Conservation (phyloP, 495 filamentous ascomycete genomes). For the Penicillium argentinense region DNA sequence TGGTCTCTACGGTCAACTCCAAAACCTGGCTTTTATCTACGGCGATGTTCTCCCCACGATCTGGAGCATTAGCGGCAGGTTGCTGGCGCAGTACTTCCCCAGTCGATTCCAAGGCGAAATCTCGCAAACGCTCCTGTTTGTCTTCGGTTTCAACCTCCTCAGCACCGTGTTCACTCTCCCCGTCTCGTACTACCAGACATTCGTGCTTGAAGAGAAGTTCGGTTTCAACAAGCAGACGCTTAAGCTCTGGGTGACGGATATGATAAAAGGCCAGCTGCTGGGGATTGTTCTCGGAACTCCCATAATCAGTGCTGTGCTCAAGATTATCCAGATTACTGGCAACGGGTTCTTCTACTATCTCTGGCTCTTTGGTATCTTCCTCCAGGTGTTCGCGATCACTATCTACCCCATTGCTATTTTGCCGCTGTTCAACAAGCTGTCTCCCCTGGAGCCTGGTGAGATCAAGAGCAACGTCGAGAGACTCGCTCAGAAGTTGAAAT, state of each 20-base stretch:
- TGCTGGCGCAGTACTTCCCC: slow-evolving; percentile 72
- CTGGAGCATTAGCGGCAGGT: slow-evolving; percentile 76
- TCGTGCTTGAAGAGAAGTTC: slow-evolving; percentile 94
- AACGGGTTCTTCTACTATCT: slow-evolving; percentile 95
- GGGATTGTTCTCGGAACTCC: slow-evolving; percentile 76
- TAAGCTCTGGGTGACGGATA: slow-evolving; percentile 84
- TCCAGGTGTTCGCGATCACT: slow-evolving; percentile 92
- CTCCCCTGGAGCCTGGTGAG: slow-evolving; percentile 79
- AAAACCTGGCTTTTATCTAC: slow-evolving; percentile 85
- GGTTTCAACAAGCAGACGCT: slow-evolving; percentile 98
- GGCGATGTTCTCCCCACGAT: slow-evolving; percentile 87
- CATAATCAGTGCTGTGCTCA: slow-evolving; percentile 84
- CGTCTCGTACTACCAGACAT: slow-evolving; percentile 84
- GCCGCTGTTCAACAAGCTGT: slow-evolving; percentile 97
- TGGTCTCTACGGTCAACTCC: slow-evolving; percentile 78
- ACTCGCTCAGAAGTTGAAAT: slow-evolving; percentile 80
- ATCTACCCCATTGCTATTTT: slow-evolving; percentile 94
- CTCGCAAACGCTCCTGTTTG: slow-evolving; percentile 87
- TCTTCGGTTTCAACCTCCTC: slow-evolving; percentile 80
- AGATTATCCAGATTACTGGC: slow-evolving; percentile 89
- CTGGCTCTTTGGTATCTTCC: slow-evolving; percentile 84
- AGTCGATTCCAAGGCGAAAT: slow-evolving; percentile 86
- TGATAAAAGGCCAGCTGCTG: slow-evolving; percentile 87
- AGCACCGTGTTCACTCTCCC: slow-evolving; percentile 77
- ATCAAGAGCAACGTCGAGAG: slow-evolving; percentile 87